phyloP scores from a whole-genome alignment of 306 rosid genomes.

The Geum urbanum region DNA sequence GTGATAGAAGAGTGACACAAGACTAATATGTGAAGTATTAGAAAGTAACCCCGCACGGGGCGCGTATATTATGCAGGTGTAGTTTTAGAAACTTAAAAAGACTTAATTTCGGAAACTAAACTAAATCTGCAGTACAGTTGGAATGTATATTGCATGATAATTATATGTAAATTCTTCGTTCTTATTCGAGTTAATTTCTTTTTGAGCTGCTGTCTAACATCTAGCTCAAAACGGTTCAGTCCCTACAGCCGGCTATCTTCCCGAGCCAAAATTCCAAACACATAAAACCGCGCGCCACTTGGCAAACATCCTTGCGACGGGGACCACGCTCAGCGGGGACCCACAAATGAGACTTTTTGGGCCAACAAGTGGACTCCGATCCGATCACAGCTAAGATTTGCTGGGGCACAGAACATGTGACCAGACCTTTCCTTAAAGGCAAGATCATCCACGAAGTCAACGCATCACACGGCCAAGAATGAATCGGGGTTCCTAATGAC shows the following conservation, averaged over 20 bases:
- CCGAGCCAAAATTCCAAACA: neutral
- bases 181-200: too few relatives aligned
- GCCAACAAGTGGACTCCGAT: neutral
- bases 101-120: too few relatives aligned
- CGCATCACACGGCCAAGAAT: neutral
- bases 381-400: slow-evolving; percentile 5
- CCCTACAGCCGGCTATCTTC: neutral
- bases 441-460: neutral
- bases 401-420: neutral
- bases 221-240: neutral
- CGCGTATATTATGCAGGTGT: too few relatives aligned
- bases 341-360: neutral
- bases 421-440: too few relatives aligned
- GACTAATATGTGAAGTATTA: too few relatives aligned
- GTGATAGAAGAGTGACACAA: too few relatives aligned
- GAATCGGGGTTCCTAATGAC: neutral
- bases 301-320: slow-evolving; percentile 19
- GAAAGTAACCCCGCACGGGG: too few relatives aligned
- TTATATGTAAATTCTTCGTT: too few relatives aligned
- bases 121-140: too few relatives aligned
- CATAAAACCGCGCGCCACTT: slow-evolving; percentile 3
- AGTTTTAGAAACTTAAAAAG: too few relatives aligned
- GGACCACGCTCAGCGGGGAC: slow-evolving; percentile 3
- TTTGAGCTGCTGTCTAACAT: too few relatives aligned
- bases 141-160: too few relatives aligned